phyloP scores from a whole-genome alignment of 352 stramenopile species.

The Globisporangium takayamanum region DNA sequence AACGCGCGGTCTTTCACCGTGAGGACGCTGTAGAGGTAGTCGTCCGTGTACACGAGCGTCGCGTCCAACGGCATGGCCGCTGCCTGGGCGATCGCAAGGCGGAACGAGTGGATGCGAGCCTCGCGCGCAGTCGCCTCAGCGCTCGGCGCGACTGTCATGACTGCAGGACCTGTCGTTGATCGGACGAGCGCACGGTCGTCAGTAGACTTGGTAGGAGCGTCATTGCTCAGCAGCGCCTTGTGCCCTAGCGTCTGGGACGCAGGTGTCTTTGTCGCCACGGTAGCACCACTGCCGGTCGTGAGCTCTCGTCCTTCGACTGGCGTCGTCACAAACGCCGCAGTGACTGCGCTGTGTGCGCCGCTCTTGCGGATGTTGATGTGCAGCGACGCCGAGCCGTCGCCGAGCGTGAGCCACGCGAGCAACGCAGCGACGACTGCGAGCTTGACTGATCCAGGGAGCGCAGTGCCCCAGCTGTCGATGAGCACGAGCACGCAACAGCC shows the following conservation, averaged over 20 bases:
- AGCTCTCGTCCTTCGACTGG: background rate
- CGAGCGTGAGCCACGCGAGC: slow-evolving; percentile 31
- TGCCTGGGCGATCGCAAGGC: slow-evolving; percentile 38
- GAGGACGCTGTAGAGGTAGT: slow-evolving; percentile 57
- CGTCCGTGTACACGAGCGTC: slow-evolving; percentile 45
- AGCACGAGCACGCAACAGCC: slow-evolving; percentile 30
- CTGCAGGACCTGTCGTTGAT: background rate
- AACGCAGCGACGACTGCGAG: slow-evolving; percentile 26
- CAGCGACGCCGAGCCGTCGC: slow-evolving; percentile 29
- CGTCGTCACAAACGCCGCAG: slow-evolving; percentile 16
- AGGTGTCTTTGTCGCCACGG: background rate
- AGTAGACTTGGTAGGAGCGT: background rate
- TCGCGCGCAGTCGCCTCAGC: slow-evolving; percentile 14
- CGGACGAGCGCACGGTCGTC: background rate
- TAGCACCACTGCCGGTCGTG: too few species aligned
- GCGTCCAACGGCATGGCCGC: slow-evolving; percentile 24
- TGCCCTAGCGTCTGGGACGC: background rate
- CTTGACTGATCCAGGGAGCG: slow-evolving; percentile 28
- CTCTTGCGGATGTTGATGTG: slow-evolving; percentile 32
- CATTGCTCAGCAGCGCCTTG: background rate
- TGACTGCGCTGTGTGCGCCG: slow-evolving; percentile 13
- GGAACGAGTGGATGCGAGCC: slow-evolving; percentile 41
- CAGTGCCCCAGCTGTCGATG: slow-evolving; percentile 21
- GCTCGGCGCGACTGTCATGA: background rate
- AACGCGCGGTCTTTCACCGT: slow-evolving; percentile 55